phyloP scores from a whole-genome alignment of 257 asterid genomes.

The Salvia miltiorrhiza region DNA sequence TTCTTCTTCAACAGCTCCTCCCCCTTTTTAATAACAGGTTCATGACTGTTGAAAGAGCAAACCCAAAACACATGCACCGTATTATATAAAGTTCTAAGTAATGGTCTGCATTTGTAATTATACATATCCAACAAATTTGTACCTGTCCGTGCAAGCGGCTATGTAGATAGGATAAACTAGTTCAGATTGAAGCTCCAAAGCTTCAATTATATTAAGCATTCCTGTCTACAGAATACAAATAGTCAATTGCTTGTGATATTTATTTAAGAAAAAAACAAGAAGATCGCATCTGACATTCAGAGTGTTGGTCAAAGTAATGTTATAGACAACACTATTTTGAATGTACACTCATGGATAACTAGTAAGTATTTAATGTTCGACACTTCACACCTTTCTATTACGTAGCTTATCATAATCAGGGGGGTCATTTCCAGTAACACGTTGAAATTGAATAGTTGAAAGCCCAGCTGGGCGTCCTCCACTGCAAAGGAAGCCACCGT shows the following conservation, averaged over 20 bases:
- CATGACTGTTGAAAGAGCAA: constrained; percentile 56
- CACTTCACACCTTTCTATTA: constrained; percentile 58
- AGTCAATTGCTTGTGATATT: constrained; percentile 13
- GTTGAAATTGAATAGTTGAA: constrained; percentile 69
- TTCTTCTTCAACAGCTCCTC: constrained; percentile 90
- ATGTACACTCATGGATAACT: constrained; percentile 1
- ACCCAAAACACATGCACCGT: constrained; percentile 18
- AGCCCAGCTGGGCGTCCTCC: constrained; percentile 77
- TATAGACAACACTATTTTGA: constrained; percentile 6
- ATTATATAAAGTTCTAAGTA: background rate
- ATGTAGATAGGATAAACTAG: constrained; percentile 76
- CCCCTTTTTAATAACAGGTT: constrained; percentile 71
- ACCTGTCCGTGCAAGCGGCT: constrained; percentile 89
- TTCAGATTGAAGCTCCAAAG: constrained; percentile 76
- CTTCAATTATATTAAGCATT: constrained; percentile 68
- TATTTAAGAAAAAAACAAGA: background rate
- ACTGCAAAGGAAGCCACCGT: constrained; percentile 39
- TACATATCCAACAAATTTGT: constrained; percentile 15
- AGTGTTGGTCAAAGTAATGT: constrained; percentile 15
- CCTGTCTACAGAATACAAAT: constrained; percentile 58
- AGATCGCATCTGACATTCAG: constrained; percentile 1
- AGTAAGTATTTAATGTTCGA: constrained; percentile 14
- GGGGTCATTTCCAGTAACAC: constrained; percentile 78
- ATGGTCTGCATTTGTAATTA: constrained; percentile 6
- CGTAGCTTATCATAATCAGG: constrained; percentile 49